phyloP scores from a whole-genome alignment of 2,329 filamentous ascomycete species.

The Scedosporium apiospermum region DNA sequence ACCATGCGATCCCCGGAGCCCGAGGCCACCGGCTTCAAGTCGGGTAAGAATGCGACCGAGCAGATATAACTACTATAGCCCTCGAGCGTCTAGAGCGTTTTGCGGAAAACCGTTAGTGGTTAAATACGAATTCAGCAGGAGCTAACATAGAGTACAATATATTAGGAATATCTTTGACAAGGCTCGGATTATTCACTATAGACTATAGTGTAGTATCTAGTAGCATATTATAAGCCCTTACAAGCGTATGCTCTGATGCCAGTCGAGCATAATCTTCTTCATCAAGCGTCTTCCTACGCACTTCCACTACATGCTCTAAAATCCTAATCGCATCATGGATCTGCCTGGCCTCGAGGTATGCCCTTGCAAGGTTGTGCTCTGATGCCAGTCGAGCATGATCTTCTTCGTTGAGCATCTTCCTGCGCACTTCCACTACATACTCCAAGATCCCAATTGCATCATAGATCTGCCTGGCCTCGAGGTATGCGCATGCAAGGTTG shows the following conservation, averaged over 20 bases:
- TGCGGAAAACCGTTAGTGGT: too few relatives aligned
- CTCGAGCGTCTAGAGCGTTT: too few relatives aligned
- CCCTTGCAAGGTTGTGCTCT: not conserved
- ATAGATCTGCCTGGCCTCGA: not conserved
- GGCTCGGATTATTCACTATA: not conserved
- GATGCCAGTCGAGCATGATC: not conserved
- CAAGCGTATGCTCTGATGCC: not conserved
- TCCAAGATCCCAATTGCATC: not conserved
- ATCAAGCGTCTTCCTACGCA: not conserved
- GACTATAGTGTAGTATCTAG: not conserved
- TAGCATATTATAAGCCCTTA: not conserved
- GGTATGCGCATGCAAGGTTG: not conserved
- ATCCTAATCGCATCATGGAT: not conserved
- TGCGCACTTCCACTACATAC: not conserved
- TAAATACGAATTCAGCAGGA: not conserved
- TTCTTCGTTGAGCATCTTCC: not conserved
- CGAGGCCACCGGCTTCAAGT: too few relatives aligned
- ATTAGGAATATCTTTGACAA: not conserved
- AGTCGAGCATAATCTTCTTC: not conserved
- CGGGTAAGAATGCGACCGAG: too few relatives aligned
- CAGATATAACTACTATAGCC: too few relatives aligned
- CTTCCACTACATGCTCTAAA: not conserved
- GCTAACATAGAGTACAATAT: not conserved
- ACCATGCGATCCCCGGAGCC: too few relatives aligned
- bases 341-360: not conserved